Conservation (phyloP, 2,329 filamentous ascomycete species). For the Sporothrix mexicana region DNA sequence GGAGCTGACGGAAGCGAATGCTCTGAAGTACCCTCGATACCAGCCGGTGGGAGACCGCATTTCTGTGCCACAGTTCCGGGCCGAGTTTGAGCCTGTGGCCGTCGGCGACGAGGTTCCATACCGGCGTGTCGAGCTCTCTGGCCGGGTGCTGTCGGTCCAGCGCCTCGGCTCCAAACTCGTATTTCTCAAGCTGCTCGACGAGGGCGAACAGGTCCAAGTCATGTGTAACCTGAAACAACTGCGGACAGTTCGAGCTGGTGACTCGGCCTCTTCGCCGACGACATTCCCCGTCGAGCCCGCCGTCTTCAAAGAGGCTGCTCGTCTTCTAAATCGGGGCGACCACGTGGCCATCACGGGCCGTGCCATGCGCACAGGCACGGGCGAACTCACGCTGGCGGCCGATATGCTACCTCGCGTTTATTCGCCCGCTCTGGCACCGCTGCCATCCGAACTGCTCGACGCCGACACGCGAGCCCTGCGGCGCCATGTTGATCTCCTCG, state of each 20-base stretch:
- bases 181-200: constrained; percentile 81
- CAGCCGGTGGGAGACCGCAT: constrained; percentile 23
- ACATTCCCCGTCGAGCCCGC: constrained; percentile 42
- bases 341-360: constrained; percentile 76
- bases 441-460: constrained; percentile 74
- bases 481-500: constrained; percentile 85
- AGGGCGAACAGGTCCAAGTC: constrained; percentile 74
- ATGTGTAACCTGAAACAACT: constrained; percentile 71
- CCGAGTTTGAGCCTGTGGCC: constrained; percentile 14
- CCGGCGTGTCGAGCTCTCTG: constrained; percentile 45
- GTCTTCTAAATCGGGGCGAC: constrained; percentile 78
- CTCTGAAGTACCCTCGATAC: constrained; percentile 61
- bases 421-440: constrained; percentile 77
- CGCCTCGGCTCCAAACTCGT: constrained; percentile 76
- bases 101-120: neutral
- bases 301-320: constrained; percentile 65
- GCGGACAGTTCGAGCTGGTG: neutral
- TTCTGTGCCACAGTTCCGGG: constrained; percentile 33
- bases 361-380: constrained; percentile 71
- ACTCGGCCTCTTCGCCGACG: constrained; percentile 40
- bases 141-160: constrained; percentile 76
- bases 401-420: constrained; percentile 72
- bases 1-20: constrained; percentile 57
- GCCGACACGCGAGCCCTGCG: constrained; percentile 74
- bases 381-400: constrained; percentile 76